A percentile compares a stretch with the other conserved stretches of the same genome.
Evolutionary conservation across 176 grass and related monocot genomes (phyloP).

Genomic region (Echinochloa phyllopogon): DNA sequence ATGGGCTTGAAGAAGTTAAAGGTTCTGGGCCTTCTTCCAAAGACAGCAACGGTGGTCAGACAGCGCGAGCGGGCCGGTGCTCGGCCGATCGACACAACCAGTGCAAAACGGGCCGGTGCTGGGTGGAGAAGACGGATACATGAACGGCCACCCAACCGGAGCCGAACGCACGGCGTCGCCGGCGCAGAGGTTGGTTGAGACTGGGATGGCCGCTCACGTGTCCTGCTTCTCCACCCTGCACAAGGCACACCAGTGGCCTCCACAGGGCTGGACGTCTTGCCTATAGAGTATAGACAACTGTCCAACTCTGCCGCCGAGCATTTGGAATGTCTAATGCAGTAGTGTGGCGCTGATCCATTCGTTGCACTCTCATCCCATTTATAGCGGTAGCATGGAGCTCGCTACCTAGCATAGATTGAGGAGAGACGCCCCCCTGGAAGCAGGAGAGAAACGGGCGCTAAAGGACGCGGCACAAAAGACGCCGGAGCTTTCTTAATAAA

Average conservation of each 20-base stretch:
- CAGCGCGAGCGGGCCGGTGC: no score
- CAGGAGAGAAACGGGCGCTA: conserved; percentile 32
- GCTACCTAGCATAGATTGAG: not conserved
- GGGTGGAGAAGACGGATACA: conserved; percentile 49
- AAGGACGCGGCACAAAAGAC: not conserved
- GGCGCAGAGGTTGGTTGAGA: not conserved
- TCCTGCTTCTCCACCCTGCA: conserved; percentile 64
- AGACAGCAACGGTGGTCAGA: no score
- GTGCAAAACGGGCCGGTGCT: not conserved
- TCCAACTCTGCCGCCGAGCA: not conserved
- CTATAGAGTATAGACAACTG: no score
- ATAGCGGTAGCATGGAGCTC: not conserved
- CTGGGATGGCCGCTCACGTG: conserved; percentile 34
- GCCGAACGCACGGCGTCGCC: not conserved
- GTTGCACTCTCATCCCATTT: not conserved
- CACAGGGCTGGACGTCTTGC: not conserved
- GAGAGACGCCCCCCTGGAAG: not conserved
- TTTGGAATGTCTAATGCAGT: not conserved
- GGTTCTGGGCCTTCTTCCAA: no score
- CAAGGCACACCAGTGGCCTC: not conserved
- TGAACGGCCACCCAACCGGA: conserved; percentile 18
- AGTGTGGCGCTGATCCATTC: not conserved
- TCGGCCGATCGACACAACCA: not conserved
- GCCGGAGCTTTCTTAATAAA: not conserved
- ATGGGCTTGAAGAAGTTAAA: no score